These are phyloP conservation scores for Auricularia sp. DNA, from an alignment of 768 basidiomycete species.

Conservation along the genomic window DNA sequence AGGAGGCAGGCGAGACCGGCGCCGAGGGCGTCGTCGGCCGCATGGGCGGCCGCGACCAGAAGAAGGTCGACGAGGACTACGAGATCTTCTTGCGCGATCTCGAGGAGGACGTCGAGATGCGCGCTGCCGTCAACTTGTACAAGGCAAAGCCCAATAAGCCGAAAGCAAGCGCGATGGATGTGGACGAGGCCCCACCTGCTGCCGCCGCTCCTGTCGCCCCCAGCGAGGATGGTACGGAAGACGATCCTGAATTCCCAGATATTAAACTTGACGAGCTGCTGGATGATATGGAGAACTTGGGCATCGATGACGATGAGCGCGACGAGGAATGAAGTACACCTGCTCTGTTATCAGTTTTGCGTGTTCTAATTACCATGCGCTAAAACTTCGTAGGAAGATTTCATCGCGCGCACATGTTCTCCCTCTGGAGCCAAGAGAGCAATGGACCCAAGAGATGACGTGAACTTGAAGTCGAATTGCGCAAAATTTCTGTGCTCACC, in stretches of 20 bases:
- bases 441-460: too few relatives aligned
- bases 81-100: constrained; percentile 90
- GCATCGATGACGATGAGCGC: constrained; percentile 38
- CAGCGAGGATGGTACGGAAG: constrained; percentile 26
- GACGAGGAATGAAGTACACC: neutral
- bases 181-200: constrained; percentile 35
- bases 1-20: constrained; percentile 75
- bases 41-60: constrained; percentile 80
- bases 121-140: constrained; percentile 80
- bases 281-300: constrained; percentile 90
- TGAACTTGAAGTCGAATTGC: too few relatives aligned
- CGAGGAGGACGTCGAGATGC: constrained; percentile 90
- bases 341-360: neutral
- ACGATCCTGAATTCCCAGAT: constrained; percentile 83
- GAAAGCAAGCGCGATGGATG: constrained; percentile 53
- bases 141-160: constrained; percentile 44
- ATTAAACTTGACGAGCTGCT: constrained; percentile 75
- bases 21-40: constrained; percentile 74
- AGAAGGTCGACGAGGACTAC: constrained; percentile 94
- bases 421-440: too few relatives aligned
- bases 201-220: constrained; percentile 9
- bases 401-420: too few relatives aligned
- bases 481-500: too few relatives aligned
- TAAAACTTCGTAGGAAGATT: too few relatives aligned
- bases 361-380: too few relatives aligned